These are phyloP conservation scores for Aureobasidium sp. DNA, from an alignment of 2,329 filamentous ascomycete species.

Conservation along the genomic window DNA sequence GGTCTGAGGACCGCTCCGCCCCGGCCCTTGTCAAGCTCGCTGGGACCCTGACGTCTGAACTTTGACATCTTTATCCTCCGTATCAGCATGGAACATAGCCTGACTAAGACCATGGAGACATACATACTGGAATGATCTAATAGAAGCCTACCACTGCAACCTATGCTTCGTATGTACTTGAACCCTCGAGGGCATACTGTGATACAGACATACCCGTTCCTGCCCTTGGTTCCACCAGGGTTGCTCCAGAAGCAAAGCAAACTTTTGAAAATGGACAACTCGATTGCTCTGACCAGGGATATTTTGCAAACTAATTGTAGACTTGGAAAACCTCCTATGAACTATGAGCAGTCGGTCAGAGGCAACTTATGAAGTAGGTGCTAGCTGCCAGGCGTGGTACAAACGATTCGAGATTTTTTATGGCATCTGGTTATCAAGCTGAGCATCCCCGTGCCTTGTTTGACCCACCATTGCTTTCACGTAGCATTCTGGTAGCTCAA, in stretches of 20 bases:
- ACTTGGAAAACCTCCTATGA: no score
- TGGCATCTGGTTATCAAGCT: no score
- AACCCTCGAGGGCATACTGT: neutral
- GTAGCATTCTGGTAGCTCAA: no score
- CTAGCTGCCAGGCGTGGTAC: no score
- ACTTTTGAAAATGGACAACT: neutral
- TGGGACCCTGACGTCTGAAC: constrained; percentile 6
- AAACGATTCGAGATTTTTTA: no score
- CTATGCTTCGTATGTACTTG: neutral
- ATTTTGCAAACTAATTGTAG: neutral
- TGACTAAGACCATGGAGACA: neutral
- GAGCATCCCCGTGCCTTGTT: no score
- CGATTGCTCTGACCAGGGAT: neutral
- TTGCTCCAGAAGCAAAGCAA: neutral
- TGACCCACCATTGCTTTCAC: no score
- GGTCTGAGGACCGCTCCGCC: constrained; percentile 7
- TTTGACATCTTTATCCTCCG: neutral
- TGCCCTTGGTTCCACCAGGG: neutral
- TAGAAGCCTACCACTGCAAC: neutral
- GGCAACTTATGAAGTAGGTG: no score
- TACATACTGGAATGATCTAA: neutral
- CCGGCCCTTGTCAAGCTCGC: neutral
- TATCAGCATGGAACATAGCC: neutral
- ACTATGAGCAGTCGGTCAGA: neutral
- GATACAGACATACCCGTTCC: neutral